Conservation (phyloP, 169 alveolate species). For the Plasmodium fragile region DNA sequence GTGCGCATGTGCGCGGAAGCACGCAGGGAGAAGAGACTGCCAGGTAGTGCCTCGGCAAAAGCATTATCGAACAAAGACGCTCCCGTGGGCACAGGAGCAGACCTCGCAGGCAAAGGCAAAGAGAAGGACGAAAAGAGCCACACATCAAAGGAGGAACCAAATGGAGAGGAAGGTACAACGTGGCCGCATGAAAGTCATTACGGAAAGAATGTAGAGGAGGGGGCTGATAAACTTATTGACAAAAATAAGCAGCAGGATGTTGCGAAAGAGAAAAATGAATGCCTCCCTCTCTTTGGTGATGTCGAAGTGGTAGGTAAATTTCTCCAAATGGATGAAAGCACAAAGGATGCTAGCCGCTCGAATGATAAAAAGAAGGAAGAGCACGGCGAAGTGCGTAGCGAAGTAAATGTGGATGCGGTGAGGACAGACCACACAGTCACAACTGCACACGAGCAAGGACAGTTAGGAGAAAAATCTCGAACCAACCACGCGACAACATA, state of each 20-base stretch:
- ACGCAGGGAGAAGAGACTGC: neutral
- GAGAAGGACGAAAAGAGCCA: neutral
- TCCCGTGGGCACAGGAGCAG: neutral
- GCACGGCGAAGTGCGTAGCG: neutral
- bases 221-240: neutral
- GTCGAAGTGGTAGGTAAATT: neutral
- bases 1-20: neutral
- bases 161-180: neutral
- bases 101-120: neutral
- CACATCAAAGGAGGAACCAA: neutral
- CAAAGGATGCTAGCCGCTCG: neutral
- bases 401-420: neutral
- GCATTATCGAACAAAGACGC: neutral
- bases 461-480: neutral
- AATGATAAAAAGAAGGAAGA: neutral
- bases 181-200: neutral
- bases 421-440: neutral
- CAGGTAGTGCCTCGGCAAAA: neutral
- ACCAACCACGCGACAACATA: neutral
- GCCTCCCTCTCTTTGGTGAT: neutral
- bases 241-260: neutral
- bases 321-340: neutral
- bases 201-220: conserved; percentile 10
- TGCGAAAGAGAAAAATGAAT: neutral
- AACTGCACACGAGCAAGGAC: neutral